Evolutionary conservation across 2,329 filamentous ascomycete species (phyloP), one percentile per base, ranked within the genome.

Genomic region (Metarhizium brunneum): DNA sequence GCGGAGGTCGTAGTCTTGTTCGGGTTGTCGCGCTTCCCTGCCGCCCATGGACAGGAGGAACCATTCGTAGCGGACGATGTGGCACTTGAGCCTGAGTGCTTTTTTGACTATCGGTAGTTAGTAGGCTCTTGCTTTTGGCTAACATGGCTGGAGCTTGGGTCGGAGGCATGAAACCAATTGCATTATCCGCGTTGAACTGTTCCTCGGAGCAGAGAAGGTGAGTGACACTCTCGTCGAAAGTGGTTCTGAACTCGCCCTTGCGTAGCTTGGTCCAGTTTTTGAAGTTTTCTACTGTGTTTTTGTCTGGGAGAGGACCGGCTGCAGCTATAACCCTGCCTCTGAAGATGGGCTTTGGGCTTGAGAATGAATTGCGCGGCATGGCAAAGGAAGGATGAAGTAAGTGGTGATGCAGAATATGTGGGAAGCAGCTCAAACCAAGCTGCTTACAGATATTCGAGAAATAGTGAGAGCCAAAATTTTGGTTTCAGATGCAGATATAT

Each of bases 171-270:
- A 32, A 64, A 74, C 76, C 68, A 57, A 68, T 66, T 1, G 74
- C 63, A 6, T 66, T 63, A 35, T 59, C 68, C 20, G 74, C 69
- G 58, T 79, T 77, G 68, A 83, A 91, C 16, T 85, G 80, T 38
- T 83, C 76, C 52, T 79, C 73, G 0, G 82, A 83, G 54, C 83
- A 81, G 25, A 96, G 76, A 0, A 96, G 72, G 69, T 95, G 90
- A 0, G 90, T 95, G 10, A 86, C 81, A 0, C 73, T 63, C 0
- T 74, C 66, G 30, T 74, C 75, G 18, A 90, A 69, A 0, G 75
- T 70, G 1, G 73, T 66, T 0, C 73, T 70, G 65, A 84, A 86
- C 1, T 56, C 68, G 1, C 87, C 90, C 6, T 82, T 83, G 56
- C 87, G 82, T 4, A 74, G 65, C 4, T 73, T 72, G 10, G 89